A percentile compares a stretch with the other conserved stretches of the same genome.
phyloP scores from a whole-genome alignment of 148 eudicot genomes.

The Selenicereus undatus region DNA sequence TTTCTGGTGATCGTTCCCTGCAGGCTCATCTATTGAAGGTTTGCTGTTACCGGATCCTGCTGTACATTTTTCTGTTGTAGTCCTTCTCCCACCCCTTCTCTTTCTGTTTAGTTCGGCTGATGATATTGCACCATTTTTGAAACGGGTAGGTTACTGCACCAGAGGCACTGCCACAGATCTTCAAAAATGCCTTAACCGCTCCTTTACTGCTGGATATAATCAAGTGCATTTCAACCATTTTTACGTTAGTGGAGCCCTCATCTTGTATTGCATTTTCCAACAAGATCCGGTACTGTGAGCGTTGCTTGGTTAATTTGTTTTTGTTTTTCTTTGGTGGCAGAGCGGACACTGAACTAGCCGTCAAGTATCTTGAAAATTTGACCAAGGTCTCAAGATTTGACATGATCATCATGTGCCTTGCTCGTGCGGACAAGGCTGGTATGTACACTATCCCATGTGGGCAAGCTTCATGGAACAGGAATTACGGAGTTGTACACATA shows the following conservation, averaged over 20 bases:
- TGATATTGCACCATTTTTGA: constrained; percentile 14
- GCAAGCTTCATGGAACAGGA: neutral
- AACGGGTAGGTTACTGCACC: constrained; percentile 70
- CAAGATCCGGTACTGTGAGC: neutral
- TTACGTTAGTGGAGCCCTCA: constrained; percentile 42
- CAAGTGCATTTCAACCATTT: constrained; percentile 64
- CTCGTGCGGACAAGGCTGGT: constrained; percentile 72
- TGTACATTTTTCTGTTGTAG: neutral
- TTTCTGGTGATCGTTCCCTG: constrained; percentile 67
- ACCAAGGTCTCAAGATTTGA: constrained; percentile 74
- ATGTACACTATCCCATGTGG: constrained; percentile 27
- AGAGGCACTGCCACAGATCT: constrained; percentile 59
- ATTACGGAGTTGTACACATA: neutral
- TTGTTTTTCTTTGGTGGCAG: constrained; percentile 32
- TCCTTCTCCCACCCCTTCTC: neutral
- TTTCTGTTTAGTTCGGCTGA: neutral
- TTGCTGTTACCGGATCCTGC: constrained; percentile 10
- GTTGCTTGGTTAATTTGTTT: neutral
- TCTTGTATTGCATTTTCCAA: neutral
- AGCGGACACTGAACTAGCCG: constrained; percentile 64
- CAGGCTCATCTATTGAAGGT: constrained; percentile 85
- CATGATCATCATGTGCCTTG: constrained; percentile 84
- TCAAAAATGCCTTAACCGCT: constrained; percentile 81
- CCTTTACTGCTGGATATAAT: constrained; percentile 68
- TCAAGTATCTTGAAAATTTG: constrained; percentile 63